Evolutionary conservation across 129 eudicot genomes (phyloP).

Genomic region (Silybum marianum): DNA sequence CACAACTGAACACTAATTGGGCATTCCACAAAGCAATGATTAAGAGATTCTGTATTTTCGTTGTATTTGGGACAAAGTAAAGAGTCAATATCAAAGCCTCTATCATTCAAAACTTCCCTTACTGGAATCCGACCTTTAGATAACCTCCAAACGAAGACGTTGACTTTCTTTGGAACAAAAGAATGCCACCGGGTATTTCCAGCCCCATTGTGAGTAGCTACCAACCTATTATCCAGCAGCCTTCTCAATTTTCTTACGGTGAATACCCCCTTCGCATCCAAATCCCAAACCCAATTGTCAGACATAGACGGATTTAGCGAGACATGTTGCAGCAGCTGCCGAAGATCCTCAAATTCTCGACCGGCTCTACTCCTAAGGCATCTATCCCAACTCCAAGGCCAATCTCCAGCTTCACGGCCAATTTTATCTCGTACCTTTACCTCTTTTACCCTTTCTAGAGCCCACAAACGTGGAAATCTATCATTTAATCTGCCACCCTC

Average conservation of each 20-base stretch:
- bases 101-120: background rate
- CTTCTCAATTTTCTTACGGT: background rate
- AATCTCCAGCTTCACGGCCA: background rate
- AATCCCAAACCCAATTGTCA: background rate
- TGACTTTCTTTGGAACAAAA: background rate
- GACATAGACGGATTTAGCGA: background rate
- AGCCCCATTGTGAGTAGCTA: background rate
- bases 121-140: background rate
- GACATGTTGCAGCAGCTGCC: background rate
- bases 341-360: background rate
- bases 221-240: background rate
- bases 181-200: background rate
- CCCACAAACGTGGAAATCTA: background rate
- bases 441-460: background rate
- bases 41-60: background rate
- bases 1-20: background rate
- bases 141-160: background rate
- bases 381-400: background rate
- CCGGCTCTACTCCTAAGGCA: background rate
- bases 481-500: background rate
- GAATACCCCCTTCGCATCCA: background rate
- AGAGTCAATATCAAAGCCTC: background rate
- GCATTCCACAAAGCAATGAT: background rate
- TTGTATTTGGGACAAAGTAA: background rate
- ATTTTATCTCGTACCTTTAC: background rate